phyloP scores from a whole-genome alignment of 345 rosid species.

The Zanthoxylum bungeanum region DNA sequence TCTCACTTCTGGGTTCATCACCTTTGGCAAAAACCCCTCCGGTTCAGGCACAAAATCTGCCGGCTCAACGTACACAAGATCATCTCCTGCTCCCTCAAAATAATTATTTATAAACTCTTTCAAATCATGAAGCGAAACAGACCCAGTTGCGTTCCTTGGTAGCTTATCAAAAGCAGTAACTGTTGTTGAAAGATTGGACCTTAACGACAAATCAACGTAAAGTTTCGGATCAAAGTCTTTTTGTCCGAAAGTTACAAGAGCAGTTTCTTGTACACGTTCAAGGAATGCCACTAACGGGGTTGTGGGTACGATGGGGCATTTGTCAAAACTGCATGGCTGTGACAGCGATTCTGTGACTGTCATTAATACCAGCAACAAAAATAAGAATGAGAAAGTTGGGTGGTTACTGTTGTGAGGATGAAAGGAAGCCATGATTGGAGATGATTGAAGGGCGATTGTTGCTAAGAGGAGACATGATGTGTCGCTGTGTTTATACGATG shows the following conservation, averaged over 20 bases:
- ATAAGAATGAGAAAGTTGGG: neutral
- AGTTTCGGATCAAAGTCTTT: conserved; percentile 55
- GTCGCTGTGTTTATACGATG: neutral
- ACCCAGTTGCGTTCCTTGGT: conserved; percentile 32
- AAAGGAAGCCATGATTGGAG: neutral
- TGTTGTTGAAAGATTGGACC: conserved; percentile 38
- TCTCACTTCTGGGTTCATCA: conserved; percentile 58
- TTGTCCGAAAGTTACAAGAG: conserved; percentile 41
- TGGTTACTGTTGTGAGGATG: neutral
- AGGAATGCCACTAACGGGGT: conserved; percentile 56
- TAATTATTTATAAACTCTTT: conserved; percentile 22
- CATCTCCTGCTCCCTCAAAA: conserved; percentile 55
- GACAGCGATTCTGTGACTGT: neutral
- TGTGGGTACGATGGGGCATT: conserved; percentile 32
- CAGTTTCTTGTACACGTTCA: conserved; percentile 60
- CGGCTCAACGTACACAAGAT: conserved; percentile 50
- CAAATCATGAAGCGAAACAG: conserved; percentile 30
- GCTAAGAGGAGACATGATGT: neutral
- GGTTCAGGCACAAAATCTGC: conserved; percentile 66
- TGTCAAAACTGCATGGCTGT: conserved; percentile 1
- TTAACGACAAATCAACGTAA: conserved; percentile 68
- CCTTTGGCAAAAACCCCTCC: conserved; percentile 59
- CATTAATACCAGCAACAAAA: conserved; percentile 13
- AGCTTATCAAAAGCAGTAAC: conserved; percentile 50
- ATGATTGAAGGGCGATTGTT: too few species aligned